Conservation (phyloP, 306 rosid genomes). For the Acacia confusa region DNA sequence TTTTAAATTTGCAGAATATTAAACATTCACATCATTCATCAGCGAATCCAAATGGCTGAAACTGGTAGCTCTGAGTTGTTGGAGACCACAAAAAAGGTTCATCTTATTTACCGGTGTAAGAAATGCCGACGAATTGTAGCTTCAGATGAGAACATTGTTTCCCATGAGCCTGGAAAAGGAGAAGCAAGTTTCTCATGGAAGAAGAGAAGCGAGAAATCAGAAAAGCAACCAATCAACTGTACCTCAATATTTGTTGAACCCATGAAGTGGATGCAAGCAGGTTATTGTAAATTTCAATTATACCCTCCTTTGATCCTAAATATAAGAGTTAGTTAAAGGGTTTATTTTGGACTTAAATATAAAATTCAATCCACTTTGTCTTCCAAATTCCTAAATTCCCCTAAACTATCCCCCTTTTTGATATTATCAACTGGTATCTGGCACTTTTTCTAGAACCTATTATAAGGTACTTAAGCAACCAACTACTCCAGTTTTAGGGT, state of each 20-base stretch:
- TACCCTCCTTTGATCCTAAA: not conserved
- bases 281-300: slow-evolving; percentile 35
- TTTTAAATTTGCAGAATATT: slow-evolving; percentile 24
- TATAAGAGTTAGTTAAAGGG: no score
- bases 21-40: slow-evolving; percentile 18
- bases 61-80: slow-evolving; percentile 32
- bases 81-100: slow-evolving; percentile 42
- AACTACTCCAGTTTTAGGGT: no score
- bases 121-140: slow-evolving; percentile 83
- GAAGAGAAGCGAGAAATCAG: slow-evolving; percentile 46
- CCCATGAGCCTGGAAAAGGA: slow-evolving; percentile 70
- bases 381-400: not conserved
- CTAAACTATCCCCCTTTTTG: no score
- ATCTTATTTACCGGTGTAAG: slow-evolving; percentile 68
- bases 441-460: no score
- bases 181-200: slow-evolving; percentile 70
- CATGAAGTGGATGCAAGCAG: slow-evolving; percentile 89
- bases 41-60: slow-evolving; percentile 43
- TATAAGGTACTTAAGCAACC: no score
- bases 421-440: no score
- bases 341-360: no score
- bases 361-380: not conserved
- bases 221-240: slow-evolving; percentile 52
- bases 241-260: slow-evolving; percentile 83
- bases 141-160: slow-evolving; percentile 56